A percentile compares a stretch with the other conserved stretches of the same genome.
Evolutionary conservation across 164 flowering plant species (phyloP).

Genomic region (Nymphaea thermarum): DNA sequence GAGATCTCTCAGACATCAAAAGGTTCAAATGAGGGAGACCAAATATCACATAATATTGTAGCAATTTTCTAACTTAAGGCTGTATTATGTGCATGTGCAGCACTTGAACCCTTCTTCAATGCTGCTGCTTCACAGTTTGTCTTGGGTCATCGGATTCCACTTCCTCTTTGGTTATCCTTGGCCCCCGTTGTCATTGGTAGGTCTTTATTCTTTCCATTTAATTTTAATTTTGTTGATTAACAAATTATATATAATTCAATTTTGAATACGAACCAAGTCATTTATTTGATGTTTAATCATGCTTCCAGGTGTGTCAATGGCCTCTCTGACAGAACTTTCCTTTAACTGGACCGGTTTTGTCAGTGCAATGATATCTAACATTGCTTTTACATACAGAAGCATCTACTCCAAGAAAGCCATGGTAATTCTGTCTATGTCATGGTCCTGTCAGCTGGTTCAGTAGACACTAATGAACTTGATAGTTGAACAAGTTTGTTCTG

Average conservation of each 20-base stretch:
- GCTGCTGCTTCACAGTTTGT: conserved; percentile 60
- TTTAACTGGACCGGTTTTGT: conserved; percentile 55
- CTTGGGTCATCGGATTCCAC: conserved; percentile 51
- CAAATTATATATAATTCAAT: too few relatives aligned
- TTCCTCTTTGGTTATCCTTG: conserved; percentile 48
- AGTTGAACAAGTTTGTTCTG: too few relatives aligned
- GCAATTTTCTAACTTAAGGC: too few relatives aligned
- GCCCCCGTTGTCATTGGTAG: conserved; percentile 58
- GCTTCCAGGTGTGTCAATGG: conserved; percentile 49
- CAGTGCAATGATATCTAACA: conserved; percentile 57
- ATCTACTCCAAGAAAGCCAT: conserved; percentile 58
- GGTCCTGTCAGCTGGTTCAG: too few relatives aligned
- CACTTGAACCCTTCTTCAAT: conserved; percentile 57
- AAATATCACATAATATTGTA: too few relatives aligned
- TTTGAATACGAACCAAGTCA: too few relatives aligned
- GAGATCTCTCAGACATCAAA: too few relatives aligned
- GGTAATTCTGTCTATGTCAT: conserved; percentile 15
- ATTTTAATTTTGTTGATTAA: too few relatives aligned
- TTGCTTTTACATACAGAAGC: conserved; percentile 52
- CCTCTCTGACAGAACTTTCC: conserved; percentile 61
- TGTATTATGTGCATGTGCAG: conserved; percentile 12
- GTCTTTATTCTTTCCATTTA: too few relatives aligned
- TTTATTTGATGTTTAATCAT: too few relatives aligned
- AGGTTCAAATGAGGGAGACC: too few relatives aligned
- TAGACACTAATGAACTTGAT: too few relatives aligned